Percentiles rank a stretch among this genome's conserved stretches.
Evolutionary conservation across 2,329 filamentous ascomycete species (phyloP).

Genomic region (Karstenula rhodostoma): DNA sequence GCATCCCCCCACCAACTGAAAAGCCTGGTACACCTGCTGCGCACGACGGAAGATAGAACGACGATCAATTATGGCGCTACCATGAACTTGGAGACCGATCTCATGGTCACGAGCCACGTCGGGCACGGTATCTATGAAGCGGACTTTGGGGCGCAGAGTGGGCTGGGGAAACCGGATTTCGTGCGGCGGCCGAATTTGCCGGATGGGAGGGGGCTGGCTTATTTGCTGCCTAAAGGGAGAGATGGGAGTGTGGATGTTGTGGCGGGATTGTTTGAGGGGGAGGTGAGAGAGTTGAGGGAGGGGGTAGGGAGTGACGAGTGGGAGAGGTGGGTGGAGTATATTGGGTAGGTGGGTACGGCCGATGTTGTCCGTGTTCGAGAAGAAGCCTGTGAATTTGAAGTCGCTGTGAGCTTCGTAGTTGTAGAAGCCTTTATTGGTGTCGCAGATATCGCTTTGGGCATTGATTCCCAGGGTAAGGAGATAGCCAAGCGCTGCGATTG

Average conservation of each 20-base stretch:
- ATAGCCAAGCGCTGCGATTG: background rate
- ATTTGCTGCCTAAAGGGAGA: slow-evolving; percentile 3
- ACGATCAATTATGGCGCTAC: slow-evolving; percentile 3
- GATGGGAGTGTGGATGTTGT: slow-evolving; percentile 8
- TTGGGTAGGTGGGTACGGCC: background rate
- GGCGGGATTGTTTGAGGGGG: background rate
- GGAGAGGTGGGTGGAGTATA: slow-evolving; percentile 4
- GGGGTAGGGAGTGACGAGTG: background rate
- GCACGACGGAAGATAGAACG: slow-evolving; percentile 2
- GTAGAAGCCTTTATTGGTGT: background rate
- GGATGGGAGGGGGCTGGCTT: slow-evolving; percentile 6
- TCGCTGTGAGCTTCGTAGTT: background rate
- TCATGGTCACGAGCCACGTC: slow-evolving; percentile 6
- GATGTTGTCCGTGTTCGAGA: background rate
- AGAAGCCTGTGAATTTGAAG: background rate
- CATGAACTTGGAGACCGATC: background rate
- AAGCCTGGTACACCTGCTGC: slow-evolving; percentile 1
- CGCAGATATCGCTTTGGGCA: background rate
- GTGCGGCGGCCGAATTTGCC: slow-evolving; percentile 8
- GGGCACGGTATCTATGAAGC: slow-evolving; percentile 1
- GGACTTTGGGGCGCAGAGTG: slow-evolving; percentile 1
- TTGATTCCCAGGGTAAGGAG: background rate
- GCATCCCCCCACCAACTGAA: background rate
- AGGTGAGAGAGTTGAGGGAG: background rate
- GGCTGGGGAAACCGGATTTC: slow-evolving; percentile 1